Conservation (phyloP, 305 asterid genomes). For the Salvia sclarea region DNA sequence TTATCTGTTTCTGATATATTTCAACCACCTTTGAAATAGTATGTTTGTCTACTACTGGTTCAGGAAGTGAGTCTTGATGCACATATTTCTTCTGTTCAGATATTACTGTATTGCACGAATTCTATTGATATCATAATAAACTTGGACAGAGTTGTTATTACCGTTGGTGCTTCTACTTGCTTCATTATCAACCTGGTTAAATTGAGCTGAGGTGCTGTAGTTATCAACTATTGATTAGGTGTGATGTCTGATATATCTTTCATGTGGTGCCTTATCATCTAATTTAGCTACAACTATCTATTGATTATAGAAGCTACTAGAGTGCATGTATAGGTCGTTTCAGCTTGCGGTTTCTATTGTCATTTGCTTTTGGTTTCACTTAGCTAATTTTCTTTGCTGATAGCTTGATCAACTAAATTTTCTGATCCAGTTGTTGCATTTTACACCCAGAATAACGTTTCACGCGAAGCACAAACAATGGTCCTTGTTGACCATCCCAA, state of each 20-base stretch:
- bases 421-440: conserved; percentile 37
- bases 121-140: background rate
- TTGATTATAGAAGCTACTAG: conserved; percentile 24
- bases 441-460: conserved; percentile 68
- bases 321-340: conserved; percentile 9
- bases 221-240: conserved; percentile 2
- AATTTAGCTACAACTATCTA: conserved; percentile 18
- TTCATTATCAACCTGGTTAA: background rate
- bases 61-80: conserved; percentile 10
- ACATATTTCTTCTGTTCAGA: background rate
- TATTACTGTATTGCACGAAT: background rate
- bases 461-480: conserved; percentile 96
- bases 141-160: background rate
- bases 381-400: conserved; percentile 19
- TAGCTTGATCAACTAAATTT: conserved; percentile 25
- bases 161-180: background rate
- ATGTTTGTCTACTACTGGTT: conserved; percentile 2
- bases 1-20: background rate
- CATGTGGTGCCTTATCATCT: conserved; percentile 9
- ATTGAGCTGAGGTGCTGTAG: too few relatives aligned
- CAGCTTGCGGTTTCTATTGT: conserved; percentile 18
- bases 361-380: conserved; percentile 20
- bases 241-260: conserved; percentile 1
- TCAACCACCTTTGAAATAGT: background rate
- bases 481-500: conserved; percentile 91